Evolutionary conservation across 352 stramenopile species (phyloP), one percentile per base, ranked within the genome.

Genomic region (Pythium folliculosum): DNA sequence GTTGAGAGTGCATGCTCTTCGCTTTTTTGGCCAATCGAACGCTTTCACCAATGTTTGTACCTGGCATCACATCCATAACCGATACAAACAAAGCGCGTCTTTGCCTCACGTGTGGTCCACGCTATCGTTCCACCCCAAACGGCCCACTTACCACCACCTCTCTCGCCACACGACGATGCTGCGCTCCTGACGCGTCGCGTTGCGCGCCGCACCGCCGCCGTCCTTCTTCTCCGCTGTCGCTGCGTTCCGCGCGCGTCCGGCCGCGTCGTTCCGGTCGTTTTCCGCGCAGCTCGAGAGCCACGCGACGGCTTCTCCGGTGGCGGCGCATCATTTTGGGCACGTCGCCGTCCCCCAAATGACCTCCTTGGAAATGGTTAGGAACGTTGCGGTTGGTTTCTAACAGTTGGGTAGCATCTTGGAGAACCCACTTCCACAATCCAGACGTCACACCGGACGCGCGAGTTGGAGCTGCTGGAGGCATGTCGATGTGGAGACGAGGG

Each of bases 251-350:
- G 5, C 19, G 51, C 40, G 2, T 35, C 14, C 62, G 44, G 25
- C 17, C 32, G 27, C 38, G 45, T 37, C 37, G 49, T 57, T 38
- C 21, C 62, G 62, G 44, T 56, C 53, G 62, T 63, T 69, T 50
- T 63, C 62, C 44, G 53, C 40, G 37, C 62, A 69, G 25, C 19
- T 38, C 12, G 19, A 58, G 49, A 58, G 40, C 53, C 62, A 50
- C 21, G 38, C 40, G 19, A 43, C 25, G 25, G 16, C 40, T 8
- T 21, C 12, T 21, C 45, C 44, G 22, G 4, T n/a, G 22, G 30
- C 22, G 35, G 22, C n/a, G 21, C 54, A 49, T 13, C 17, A 22
- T 2, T 19, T 22, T 19, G 17, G n/a, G 35, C 35, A 21, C 57
- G 40, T 22, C 45, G 35, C 55, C 7, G 3, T 32, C 27, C 27